Evolutionary conservation across 1,139 yeast species (phyloP), one percentile per base, ranked within the genome.

Genomic region (Schizosaccharomyces versatilis): DNA sequence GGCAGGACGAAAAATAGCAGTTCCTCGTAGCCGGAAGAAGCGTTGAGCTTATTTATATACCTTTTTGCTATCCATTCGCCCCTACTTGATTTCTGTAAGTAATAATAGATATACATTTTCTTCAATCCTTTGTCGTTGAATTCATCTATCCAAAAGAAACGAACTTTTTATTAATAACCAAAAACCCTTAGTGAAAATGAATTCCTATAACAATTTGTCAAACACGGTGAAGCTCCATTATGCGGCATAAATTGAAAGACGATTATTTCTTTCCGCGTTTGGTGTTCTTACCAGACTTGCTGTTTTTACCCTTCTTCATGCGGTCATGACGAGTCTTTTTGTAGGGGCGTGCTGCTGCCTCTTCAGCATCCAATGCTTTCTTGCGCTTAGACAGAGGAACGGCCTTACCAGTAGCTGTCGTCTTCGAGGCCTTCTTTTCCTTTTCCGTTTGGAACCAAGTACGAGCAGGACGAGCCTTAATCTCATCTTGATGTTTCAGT

Each of bases 361-460:
- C 49, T 7, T 44, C 49, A 7, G 19, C 32, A 19, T 44, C 49
- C 9, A 44, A 3, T 24, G 19, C 15, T n/a, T 44, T 44, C 32
- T 44, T 44, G 15, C 49, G 19, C 14, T 44, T 44, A 19, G 49
- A 32, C 15, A 44, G 14, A 24, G 49, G 32, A 44, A 19, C 38
- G 2, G 36, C 15, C 12, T 19, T 32, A 17, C 32, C 49, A n/a
- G 49, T 8, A 32, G 49, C 38, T 44, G n/a, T 3, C 15, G 47
- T 10, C 14, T 54, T 44, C 1, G 55, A 41, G 38, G 48, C 58
- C 62, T 76, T 78, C 71, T 81, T 82, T 47, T 84, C 93, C 60
- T 73, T 71, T 59, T 81, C 88, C 47, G 77, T 70, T 67, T 84
- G 93, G 68, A 90, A 90, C 99, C 99, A 90, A 0, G 98, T 90